These are phyloP conservation scores for Globisporangium solare DNA, from an alignment of 352 stramenopile species.

Conservation along the genomic window DNA sequence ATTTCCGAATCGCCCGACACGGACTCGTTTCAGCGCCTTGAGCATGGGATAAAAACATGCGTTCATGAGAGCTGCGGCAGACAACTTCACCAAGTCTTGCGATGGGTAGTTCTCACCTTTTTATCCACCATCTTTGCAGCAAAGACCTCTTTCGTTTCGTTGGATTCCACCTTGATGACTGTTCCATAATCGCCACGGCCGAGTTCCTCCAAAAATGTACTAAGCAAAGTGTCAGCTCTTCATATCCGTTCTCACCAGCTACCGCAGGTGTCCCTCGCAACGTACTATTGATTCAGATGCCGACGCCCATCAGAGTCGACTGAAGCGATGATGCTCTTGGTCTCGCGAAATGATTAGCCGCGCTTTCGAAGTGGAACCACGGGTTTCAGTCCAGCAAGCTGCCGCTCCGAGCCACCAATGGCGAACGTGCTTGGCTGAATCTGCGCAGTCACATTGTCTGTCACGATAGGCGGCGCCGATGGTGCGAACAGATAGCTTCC, in stretches of 20 bases:
- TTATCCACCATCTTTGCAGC: slow-evolving; percentile 79
- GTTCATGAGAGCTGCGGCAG: too few relatives aligned
- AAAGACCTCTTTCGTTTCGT: slow-evolving; percentile 65
- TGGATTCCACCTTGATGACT: slow-evolving; percentile 64
- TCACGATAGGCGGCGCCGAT: not conserved
- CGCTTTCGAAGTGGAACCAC: slow-evolving; percentile 55
- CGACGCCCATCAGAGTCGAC: slow-evolving; percentile 48
- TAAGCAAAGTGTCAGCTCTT: too few relatives aligned
- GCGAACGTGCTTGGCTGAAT: not conserved
- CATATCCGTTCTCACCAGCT: too few relatives aligned
- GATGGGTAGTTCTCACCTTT: slow-evolving; percentile 18
- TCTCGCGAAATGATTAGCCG: slow-evolving; percentile 67
- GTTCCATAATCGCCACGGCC: slow-evolving; percentile 70
- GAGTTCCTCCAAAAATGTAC: slow-evolving; percentile 68
- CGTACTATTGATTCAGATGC: slow-evolving; percentile 78
- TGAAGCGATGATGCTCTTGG: slow-evolving; percentile 38
- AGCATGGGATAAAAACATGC: too few relatives aligned
- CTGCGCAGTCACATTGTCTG: not conserved
- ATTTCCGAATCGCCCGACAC: slow-evolving; percentile 68
- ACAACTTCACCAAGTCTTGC: too few relatives aligned
- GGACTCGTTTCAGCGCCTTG: slow-evolving; percentile 52
- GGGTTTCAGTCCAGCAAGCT: slow-evolving; percentile 48
- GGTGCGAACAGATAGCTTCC: not conserved
- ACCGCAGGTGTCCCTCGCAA: not conserved
- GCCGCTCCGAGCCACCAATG: slow-evolving; percentile 24